These are phyloP conservation scores for Neurospora cerealis DNA, from an alignment of 495 filamentous ascomycete genomes.

Conservation along the genomic window DNA sequence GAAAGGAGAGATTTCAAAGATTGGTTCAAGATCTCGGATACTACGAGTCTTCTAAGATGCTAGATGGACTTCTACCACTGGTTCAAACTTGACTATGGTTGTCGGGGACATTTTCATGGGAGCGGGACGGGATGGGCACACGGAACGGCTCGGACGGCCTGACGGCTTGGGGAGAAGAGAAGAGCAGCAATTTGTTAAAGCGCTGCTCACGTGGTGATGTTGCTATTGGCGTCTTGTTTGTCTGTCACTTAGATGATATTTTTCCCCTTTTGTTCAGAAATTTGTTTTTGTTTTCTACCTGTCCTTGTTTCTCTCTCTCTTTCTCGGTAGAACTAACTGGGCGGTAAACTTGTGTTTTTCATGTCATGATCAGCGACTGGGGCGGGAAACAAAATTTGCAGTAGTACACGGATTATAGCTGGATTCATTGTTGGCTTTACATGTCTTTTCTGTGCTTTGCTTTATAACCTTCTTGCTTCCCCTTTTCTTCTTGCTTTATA, in stretches of 20 bases:
- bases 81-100: background rate
- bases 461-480: background rate
- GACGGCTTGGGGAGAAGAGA: background rate
- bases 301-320: background rate
- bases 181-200: background rate
- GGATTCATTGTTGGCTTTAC: background rate
- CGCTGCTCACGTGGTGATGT: background rate
- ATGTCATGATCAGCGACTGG: background rate
- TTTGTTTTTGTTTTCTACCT: background rate
- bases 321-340: background rate
- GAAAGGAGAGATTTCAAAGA: background rate
- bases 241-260: background rate
- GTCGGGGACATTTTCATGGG: background rate
- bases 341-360: background rate
- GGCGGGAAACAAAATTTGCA: slow-evolving; percentile 4
- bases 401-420: background rate
- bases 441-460: background rate
- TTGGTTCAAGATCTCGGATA: background rate
- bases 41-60: background rate
- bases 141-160: background rate
- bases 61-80: background rate
- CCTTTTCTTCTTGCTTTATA: slow-evolving; percentile 5
- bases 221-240: background rate
- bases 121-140: background rate
- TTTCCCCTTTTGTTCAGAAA: background rate